These are phyloP conservation scores for Pachysandra terminalis DNA, from an alignment of 164 flowering plant genomes.

Conservation along the genomic window DNA sequence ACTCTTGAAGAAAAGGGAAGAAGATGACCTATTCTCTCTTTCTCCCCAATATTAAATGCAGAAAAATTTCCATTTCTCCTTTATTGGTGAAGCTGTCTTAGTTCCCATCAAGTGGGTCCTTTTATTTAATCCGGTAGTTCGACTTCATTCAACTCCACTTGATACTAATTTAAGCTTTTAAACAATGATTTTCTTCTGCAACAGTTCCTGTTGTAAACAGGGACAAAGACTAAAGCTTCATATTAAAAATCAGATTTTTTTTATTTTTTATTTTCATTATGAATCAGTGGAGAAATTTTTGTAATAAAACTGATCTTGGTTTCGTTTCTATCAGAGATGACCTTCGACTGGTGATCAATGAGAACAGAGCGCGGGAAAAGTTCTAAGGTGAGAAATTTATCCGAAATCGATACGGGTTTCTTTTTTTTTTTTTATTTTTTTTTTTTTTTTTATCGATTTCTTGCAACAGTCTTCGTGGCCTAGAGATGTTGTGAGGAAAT, in stretches of 20 bases:
- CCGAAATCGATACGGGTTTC: background rate
- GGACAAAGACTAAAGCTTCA: no score
- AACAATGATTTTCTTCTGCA: no score
- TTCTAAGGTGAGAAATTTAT: constrained; percentile 30
- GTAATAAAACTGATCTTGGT: background rate
- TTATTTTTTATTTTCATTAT: no score
- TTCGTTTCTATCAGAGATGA: constrained; percentile 3
- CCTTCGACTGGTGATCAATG: constrained; percentile 20
- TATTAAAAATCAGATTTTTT: background rate
- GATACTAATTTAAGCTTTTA: no score
- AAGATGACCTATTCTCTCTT: constrained; percentile 22
- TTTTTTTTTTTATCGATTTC: background rate
- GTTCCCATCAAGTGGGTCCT: no score
- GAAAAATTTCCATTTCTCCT: no score
- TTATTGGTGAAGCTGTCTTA: no score
- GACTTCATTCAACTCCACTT: no score
- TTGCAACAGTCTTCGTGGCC: constrained; percentile 72
- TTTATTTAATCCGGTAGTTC: no score
- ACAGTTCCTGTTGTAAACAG: no score
- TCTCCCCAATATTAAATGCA: no score
- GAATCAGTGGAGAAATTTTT: background rate
- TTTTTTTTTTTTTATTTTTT: background rate
- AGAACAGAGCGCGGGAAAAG: constrained; percentile 23
- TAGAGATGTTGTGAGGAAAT: no score
- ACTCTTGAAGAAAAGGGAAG: constrained; percentile 21